A percentile compares a stretch with the other conserved stretches of the same genome.
Conservation (phyloP, 345 rosid species). For the Euphorbia pulcherrima region DNA sequence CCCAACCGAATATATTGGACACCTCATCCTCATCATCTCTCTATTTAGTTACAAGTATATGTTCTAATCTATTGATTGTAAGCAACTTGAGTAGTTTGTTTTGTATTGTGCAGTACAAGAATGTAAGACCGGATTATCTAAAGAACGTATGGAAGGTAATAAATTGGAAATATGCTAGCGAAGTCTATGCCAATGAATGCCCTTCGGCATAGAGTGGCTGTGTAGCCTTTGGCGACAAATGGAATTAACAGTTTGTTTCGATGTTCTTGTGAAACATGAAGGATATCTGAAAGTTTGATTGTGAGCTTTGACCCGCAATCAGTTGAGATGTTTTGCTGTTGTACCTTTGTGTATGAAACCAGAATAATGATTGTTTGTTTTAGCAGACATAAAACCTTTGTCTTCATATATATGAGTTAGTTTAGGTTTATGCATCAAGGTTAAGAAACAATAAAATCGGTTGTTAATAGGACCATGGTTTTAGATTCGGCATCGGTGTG, state of each 20-base stretch:
- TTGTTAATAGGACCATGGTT: too few species aligned
- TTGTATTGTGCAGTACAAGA: slow-evolving; percentile 63
- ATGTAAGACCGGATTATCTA: slow-evolving; percentile 76
- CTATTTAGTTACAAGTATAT: too few species aligned
- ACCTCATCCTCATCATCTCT: too few species aligned
- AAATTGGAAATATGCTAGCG: slow-evolving; percentile 82
- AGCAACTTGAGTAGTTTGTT: neutral
- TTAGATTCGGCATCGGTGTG: too few species aligned
- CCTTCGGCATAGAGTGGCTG: slow-evolving; percentile 21
- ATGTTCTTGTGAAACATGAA: slow-evolving; percentile 3
- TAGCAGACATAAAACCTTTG: too few species aligned
- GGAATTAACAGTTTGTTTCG: slow-evolving; percentile 3
- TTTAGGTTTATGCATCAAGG: too few species aligned
- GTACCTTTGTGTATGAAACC: neutral
- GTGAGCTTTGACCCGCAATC: neutral
- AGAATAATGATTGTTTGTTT: neutral
- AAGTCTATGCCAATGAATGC: slow-evolving; percentile 55
- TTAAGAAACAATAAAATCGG: too few species aligned
- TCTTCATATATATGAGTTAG: too few species aligned
- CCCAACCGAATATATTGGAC: too few species aligned
- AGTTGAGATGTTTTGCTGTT: neutral
- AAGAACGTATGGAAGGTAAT: slow-evolving; percentile 95
- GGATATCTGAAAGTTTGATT: too few species aligned
- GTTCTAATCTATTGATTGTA: too few species aligned
- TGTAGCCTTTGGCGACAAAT: neutral